Conservation (phyloP, 345 rosid genomes). For the Brassica incana region DNA sequence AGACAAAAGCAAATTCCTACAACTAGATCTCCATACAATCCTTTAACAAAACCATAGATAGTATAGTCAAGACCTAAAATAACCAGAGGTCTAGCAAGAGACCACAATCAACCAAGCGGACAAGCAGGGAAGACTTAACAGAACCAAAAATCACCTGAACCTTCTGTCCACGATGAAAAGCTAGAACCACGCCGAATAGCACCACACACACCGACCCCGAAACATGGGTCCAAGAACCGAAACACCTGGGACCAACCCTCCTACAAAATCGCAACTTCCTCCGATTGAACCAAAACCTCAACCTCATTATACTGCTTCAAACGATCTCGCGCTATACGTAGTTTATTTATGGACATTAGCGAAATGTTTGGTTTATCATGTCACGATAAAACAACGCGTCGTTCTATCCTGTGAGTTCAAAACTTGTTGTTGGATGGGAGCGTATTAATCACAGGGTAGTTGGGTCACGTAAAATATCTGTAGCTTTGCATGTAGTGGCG, state of each 20-base stretch:
- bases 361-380: conserved; percentile 18
- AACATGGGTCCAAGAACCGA: not conserved
- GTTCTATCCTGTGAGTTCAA: not conserved
- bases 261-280: not conserved
- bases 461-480: conserved; percentile 36
- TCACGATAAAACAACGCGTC: conserved; percentile 8
- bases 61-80: not conserved
- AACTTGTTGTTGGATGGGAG: not conserved
- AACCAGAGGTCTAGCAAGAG: not conserved
- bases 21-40: not conserved
- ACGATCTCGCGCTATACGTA: conserved; percentile 21
- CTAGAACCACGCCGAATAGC: not conserved
- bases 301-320: not conserved
- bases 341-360: conserved; percentile 41
- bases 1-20: not conserved
- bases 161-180: not conserved
- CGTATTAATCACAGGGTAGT: conserved; percentile 16
- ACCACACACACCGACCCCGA: not conserved
- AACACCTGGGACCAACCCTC: not conserved
- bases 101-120: not conserved
- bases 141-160: not conserved
- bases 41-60: not conserved
- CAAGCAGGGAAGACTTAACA: not conserved
- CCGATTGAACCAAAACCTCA: not conserved
- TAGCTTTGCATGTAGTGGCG: conserved; percentile 41